Percentiles rank a stretch among this genome's conserved stretches.
These are phyloP conservation scores for Pleurotus tuber-regium DNA, from an alignment of 768 basidiomycete genomes.

Conservation along the genomic window DNA sequence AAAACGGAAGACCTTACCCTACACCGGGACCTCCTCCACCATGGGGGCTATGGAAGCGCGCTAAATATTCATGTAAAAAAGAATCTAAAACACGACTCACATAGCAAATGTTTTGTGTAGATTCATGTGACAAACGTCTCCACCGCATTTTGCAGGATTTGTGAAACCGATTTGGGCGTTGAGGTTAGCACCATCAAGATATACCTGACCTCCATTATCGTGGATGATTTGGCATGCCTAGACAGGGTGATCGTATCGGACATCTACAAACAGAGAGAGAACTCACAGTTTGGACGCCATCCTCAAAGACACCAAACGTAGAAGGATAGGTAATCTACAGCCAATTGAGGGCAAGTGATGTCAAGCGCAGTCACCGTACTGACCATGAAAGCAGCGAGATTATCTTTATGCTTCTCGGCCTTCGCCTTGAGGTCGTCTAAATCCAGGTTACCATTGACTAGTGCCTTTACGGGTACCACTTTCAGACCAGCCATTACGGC, in stretches of 20 bases:
- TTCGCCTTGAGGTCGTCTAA: constrained; percentile 81
- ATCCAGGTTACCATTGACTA: constrained; percentile 85
- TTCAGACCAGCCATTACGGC: constrained; percentile 97
- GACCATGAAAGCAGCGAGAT: constrained; percentile 95
- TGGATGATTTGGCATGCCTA: constrained; percentile 93
- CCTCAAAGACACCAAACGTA: constrained; percentile 97
- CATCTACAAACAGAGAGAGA: not conserved
- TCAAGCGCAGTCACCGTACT: no score
- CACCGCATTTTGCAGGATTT: constrained; percentile 91
- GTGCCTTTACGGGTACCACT: constrained; percentile 93
- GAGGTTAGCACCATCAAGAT: constrained; percentile 94
- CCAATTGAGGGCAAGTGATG: not conserved
- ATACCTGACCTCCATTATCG: constrained; percentile 94
- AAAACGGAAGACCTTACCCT: constrained; percentile 49
- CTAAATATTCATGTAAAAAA: not conserved
- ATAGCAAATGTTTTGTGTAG: constrained; percentile 98
- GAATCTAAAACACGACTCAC: constrained; percentile 37
- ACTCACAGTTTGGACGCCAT: constrained; percentile 74
- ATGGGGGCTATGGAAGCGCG: constrained; percentile 62
- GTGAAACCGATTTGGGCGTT: constrained; percentile 94
- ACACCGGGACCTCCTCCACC: constrained; percentile 98
- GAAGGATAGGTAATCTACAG: constrained; percentile 91
- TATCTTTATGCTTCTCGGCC: constrained; percentile 87
- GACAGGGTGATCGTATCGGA: constrained; percentile 6
- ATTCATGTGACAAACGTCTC: constrained; percentile 98